Conservation (phyloP, 352 stramenopile species). For the Phytophthora boehmeriae region DNA sequence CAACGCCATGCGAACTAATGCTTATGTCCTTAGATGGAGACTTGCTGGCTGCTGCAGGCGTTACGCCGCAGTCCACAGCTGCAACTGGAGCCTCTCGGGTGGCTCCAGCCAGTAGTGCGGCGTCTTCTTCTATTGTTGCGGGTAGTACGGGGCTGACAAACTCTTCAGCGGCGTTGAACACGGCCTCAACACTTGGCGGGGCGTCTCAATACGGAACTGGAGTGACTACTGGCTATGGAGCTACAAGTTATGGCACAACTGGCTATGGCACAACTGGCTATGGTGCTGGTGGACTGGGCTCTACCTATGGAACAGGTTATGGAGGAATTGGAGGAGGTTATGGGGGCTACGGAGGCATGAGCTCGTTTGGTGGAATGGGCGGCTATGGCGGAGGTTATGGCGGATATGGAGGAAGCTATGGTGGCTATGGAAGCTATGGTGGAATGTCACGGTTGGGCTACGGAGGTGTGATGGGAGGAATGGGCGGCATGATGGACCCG, state of each 20-base stretch:
- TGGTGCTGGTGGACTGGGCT: constrained; percentile 24
- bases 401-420: constrained; percentile 39
- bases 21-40: constrained; percentile 11
- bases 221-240: constrained; percentile 22
- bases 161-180: constrained; percentile 9
- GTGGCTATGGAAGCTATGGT: constrained; percentile 50
- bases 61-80: constrained; percentile 20
- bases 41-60: constrained; percentile 18
- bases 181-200: constrained; percentile 16
- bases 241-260: constrained; percentile 23
- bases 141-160: constrained; percentile 8
- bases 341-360: constrained; percentile 39
- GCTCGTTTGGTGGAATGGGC: constrained; percentile 41
- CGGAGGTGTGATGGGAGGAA: constrained; percentile 37
- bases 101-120: constrained; percentile 5
- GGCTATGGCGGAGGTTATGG: constrained; percentile 42
- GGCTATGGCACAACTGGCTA: constrained; percentile 19
- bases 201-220: constrained; percentile 22
- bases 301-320: constrained; percentile 37
- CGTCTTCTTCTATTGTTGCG: constrained; percentile 7
- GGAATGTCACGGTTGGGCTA: constrained; percentile 35
- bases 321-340: constrained; percentile 36
- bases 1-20: neutral
- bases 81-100: constrained; percentile 19
- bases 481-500: constrained; percentile 54